Evolutionary conservation across 176 grass and related monocot species (phyloP).

Genomic region (Rhynchospora breviuscula): DNA sequence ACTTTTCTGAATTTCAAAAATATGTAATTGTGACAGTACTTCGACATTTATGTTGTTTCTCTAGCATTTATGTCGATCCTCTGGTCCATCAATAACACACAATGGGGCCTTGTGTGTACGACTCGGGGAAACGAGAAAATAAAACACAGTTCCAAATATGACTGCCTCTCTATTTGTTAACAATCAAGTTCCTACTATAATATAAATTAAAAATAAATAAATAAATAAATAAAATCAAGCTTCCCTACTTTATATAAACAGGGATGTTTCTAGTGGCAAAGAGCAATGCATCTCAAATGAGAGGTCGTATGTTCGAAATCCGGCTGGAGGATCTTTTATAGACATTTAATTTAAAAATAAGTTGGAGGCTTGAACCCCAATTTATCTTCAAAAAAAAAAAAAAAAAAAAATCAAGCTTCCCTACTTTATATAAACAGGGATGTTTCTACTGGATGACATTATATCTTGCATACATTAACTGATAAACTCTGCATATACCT

Average conservation of each 20-base stretch:
- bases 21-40: not conserved
- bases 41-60: not conserved
- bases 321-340: too few species aligned
- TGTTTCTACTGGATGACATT: not conserved
- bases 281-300: too few species aligned
- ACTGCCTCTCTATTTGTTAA: not conserved
- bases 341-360: too few species aligned
- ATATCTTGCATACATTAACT: not conserved
- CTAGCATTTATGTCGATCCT: not conserved
- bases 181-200: not conserved
- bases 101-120: not conserved
- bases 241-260: constrained; percentile 9
- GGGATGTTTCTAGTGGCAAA: not conserved
- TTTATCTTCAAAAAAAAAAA: too few species aligned
- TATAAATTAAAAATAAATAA: not conserved
- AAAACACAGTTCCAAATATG: not conserved
- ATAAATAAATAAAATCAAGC: not conserved
- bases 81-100: not conserved
- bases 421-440: constrained; percentile 9
- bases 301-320: too few species aligned
- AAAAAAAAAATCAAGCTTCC: not conserved
- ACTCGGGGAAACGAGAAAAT: not conserved
- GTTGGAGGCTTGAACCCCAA: too few species aligned
- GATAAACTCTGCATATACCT: not conserved
- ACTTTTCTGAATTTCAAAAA: not conserved